Percentiles rank a stretch among this genome's conserved stretches.
Conservation (phyloP, 257 asterid genomes). For the Penstemon newberryi region DNA sequence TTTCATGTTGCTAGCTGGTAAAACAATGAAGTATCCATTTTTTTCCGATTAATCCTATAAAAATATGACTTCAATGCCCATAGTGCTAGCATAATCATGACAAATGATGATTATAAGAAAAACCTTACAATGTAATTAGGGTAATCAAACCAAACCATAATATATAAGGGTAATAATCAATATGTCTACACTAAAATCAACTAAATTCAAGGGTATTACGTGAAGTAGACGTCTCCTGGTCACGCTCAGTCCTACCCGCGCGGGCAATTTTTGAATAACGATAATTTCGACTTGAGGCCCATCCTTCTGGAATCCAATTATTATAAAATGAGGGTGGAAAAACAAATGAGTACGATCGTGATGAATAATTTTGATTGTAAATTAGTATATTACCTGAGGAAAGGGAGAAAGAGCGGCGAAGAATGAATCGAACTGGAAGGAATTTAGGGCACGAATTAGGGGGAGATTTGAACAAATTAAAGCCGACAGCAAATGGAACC, state of each 20-base stretch:
- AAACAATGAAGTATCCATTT: too few relatives aligned
- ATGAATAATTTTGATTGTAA: not conserved
- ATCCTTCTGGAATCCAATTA: constrained; percentile 40
- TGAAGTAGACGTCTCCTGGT: constrained; percentile 56
- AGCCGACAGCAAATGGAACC: constrained; percentile 34
- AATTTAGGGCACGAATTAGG: constrained; percentile 36
- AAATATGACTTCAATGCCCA: not conserved
- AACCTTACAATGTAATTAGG: not conserved
- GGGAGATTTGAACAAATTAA: constrained; percentile 39
- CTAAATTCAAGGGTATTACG: constrained; percentile 30
- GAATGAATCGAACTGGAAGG: constrained; percentile 41
- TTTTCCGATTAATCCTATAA: too few relatives aligned
- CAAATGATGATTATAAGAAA: not conserved
- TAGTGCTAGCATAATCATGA: not conserved
- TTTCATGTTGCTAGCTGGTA: too few relatives aligned
- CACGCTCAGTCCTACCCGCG: constrained; percentile 63
- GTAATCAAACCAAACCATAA: not conserved
- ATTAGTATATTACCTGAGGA: constrained; percentile 38
- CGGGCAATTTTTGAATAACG: constrained; percentile 35
- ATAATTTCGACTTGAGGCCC: constrained; percentile 33
- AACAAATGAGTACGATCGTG: not conserved
- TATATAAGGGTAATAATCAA: not conserved
- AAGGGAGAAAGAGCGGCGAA: constrained; percentile 38
- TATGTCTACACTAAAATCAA: not conserved
- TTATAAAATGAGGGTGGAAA: not conserved